Evolutionary conservation across 257 asterid species (phyloP), one percentile per base, ranked within the genome.

Genomic region (Solanum virginianum): DNA sequence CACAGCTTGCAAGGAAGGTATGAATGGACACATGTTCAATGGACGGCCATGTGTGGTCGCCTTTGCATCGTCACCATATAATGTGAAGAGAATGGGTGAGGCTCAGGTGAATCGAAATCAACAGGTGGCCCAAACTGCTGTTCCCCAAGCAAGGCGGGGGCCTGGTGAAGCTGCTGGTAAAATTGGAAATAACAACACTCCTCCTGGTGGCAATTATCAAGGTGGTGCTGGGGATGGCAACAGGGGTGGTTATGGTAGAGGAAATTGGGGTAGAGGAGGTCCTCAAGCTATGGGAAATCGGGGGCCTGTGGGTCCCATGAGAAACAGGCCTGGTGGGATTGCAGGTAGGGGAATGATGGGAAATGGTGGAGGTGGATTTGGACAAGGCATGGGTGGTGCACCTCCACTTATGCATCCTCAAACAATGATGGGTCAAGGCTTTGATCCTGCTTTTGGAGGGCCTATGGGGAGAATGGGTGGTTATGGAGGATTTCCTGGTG

Each of bases 41-140:
- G 99, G 98, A 10, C 85, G 98, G 72, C 92, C 99, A 43, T 97
- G 99, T 90, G 98, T 94, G 45, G 99, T 97, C 85, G 97, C 98
- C 36, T 97, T 86, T 91, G 98, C 98, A 88, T 93, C 97, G 22
- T 93, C 97, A 32, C 96, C 99, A 1, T 94, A 87, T 57, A 93
- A 93, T 87, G 91, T 95, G 70, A 95, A 90, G 88, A 95, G 88
- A 86, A 95, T 95, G 98, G 98, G 98, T 72, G 92, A 93, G 87
- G 94, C 89, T 81, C 98, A 94, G 90, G 86, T 83, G 57, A 93
- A 86, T 81, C 88, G 94, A 87, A 94, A 89, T 82, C 98, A 94
- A 80, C 97, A 90, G 86, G 80, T 82, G 69, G 43, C 89, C 29
- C 94, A 89, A 83, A 55, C 90, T n/a, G 24, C 92, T 45, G 85